Percentiles rank a stretch among this genome's conserved stretches.
phyloP scores from a whole-genome alignment of 305 asterid genomes.

The Stenogyne calaminthoides region DNA sequence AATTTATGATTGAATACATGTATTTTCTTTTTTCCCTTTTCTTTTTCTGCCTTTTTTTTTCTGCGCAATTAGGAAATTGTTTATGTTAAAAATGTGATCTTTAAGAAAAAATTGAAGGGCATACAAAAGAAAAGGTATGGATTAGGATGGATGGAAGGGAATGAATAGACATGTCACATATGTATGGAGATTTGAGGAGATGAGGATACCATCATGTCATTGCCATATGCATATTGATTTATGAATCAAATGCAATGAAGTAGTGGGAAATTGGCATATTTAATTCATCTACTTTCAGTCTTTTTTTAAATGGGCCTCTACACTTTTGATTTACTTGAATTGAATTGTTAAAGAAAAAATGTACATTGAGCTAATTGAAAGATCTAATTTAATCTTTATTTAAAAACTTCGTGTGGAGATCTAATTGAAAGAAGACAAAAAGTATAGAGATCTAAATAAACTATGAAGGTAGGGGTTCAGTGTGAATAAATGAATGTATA shows the following conservation, averaged over 20 bases:
- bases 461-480: neutral
- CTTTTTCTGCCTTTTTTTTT: neutral
- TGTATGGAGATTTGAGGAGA: conserved; percentile 33
- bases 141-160: conserved; percentile 32
- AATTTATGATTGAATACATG: conserved; percentile 23
- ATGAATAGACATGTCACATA: conserved; percentile 3
- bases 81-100: conserved; percentile 20
- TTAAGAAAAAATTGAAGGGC: conserved; percentile 22
- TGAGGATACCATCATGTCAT: conserved; percentile 26
- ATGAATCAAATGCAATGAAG: conserved; percentile 8
- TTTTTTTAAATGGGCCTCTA: neutral
- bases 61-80: conserved; percentile 9
- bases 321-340: neutral
- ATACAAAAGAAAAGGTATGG: conserved; percentile 24
- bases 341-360: too few species aligned
- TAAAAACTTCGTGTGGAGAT: neutral
- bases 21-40: neutral
- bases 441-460: neutral
- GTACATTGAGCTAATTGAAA: too few species aligned
- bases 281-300: neutral
- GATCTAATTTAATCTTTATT: too few species aligned
- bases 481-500: neutral
- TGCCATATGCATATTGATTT: conserved; percentile 17
- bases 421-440: neutral
- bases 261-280: conserved; percentile 3